These are phyloP conservation scores for Crotalaria pallida DNA, from an alignment of 306 rosid genomes.

Conservation along the genomic window DNA sequence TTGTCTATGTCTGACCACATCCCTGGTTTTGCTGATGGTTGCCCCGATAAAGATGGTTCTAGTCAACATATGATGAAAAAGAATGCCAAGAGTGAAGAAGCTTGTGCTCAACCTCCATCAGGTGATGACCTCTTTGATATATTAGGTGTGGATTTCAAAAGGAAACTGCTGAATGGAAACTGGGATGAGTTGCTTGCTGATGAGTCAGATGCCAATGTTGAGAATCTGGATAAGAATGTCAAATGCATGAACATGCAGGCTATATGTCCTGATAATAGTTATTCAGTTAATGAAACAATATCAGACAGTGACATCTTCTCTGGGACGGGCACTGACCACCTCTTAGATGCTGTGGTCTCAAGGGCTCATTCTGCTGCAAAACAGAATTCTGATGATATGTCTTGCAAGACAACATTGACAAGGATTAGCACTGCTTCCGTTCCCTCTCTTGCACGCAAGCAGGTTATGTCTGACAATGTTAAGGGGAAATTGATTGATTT, in stretches of 20 bases:
- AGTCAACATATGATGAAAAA: conserved; percentile 19
- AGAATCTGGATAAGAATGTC: conserved; percentile 26
- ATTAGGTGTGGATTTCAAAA: conserved; percentile 70
- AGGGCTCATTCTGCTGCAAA: conserved; percentile 47
- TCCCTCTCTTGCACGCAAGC: conserved; percentile 43
- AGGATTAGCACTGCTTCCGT: conserved; percentile 58
- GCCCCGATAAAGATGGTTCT: conserved; percentile 27
- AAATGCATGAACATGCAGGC: conserved; percentile 22
- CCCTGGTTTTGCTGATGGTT: conserved; percentile 31
- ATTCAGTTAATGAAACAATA: conserved; percentile 33
- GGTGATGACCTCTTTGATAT: conserved; percentile 88
- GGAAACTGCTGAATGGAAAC: conserved; percentile 45
- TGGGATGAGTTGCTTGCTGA: conserved; percentile 41
- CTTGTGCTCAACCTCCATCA: conserved; percentile 35
- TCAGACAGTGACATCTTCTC: conserved; percentile 45
- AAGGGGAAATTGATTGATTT: conserved; percentile 35
- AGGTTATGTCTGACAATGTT: conserved; percentile 37
- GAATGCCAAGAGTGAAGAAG: conserved; percentile 35
- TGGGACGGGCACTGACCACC: conserved; percentile 55
- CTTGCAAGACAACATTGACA: conserved; percentile 76
- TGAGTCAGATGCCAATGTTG: conserved; percentile 19
- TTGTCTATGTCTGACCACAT: conserved; percentile 29
- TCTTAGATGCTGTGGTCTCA: conserved; percentile 89
- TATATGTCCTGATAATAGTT: conserved; percentile 31
- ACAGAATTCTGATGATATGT: conserved; percentile 71